Evolutionary conservation across 108 stramenopile species (phyloP).

Genomic region (Schizochytrium sp.): DNA sequence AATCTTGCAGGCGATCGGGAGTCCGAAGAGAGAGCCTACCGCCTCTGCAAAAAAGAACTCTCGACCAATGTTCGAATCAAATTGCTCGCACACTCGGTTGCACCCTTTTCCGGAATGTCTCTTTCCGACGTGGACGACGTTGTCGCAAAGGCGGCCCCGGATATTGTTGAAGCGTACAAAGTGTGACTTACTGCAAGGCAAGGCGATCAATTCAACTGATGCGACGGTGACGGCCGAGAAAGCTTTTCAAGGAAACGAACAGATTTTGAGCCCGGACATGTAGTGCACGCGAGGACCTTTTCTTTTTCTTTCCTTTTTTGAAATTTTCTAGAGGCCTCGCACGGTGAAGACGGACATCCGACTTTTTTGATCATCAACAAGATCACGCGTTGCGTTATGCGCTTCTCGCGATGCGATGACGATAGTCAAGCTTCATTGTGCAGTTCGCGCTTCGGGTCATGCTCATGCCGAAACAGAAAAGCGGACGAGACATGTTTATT

Average conservation of each 20-base stretch:
- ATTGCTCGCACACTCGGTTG: not conserved
- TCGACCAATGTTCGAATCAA: not conserved
- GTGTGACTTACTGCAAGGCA: not conserved
- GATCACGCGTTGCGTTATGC: no score
- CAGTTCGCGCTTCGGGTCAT: no score
- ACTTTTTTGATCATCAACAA: no score
- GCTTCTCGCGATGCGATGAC: no score
- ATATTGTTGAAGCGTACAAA: not conserved
- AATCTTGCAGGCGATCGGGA: not conserved
- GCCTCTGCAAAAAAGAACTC: not conserved
- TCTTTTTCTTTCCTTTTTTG: no score
- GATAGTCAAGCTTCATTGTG: no score
- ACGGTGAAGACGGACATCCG: no score
- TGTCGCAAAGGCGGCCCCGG: not conserved
- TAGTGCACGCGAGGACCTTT: no score
- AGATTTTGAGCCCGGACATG: no score
- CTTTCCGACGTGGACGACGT: not conserved
- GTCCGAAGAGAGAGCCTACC: not conserved
- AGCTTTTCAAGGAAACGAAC: not conserved
- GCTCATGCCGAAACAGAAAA: no score
- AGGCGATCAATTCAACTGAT: not conserved
- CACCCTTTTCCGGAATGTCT: not conserved
- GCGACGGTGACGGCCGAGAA: not conserved
- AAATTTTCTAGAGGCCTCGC: no score
- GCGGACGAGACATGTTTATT: no score